Conservation (phyloP, 1,284 basidiomycete species). For the Cutaneotrichosporon mucoides region DNA sequence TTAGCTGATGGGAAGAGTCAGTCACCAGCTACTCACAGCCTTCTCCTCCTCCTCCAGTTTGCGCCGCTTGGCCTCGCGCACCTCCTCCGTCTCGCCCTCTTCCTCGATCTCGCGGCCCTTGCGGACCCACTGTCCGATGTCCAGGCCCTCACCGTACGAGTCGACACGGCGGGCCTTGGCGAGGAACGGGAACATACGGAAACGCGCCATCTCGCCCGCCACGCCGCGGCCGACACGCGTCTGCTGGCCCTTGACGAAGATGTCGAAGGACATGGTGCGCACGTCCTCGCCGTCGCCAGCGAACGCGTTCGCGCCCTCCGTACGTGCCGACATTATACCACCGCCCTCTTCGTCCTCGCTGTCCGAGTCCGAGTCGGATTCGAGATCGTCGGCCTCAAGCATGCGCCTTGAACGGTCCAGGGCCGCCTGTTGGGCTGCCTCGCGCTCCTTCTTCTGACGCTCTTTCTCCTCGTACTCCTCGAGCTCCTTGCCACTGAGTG, state of each 20-base stretch:
- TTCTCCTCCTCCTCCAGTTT: constrained; percentile 73
- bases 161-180: constrained; percentile 91
- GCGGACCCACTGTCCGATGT: constrained; percentile 87
- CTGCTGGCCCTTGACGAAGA: constrained; percentile 91
- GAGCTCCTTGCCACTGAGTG: constrained; percentile 77
- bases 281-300: constrained; percentile 45
- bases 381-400: constrained; percentile 72
- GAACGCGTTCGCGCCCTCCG: constrained; percentile 34
- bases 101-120: constrained; percentile 84
- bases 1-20: not conserved
- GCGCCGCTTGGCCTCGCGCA: constrained; percentile 65
- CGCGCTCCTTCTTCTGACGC: constrained; percentile 73
- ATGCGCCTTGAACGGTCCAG: constrained; percentile 77
- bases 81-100: constrained; percentile 75
- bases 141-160: constrained; percentile 91
- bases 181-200: constrained; percentile 95
- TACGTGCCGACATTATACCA: constrained; percentile 54
- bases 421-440: constrained; percentile 79
- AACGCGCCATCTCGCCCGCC: constrained; percentile 55
- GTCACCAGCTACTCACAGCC: constrained; percentile 54
- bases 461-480: constrained; percentile 75
- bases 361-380: constrained; percentile 60
- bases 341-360: constrained; percentile 65
- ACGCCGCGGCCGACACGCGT: constrained; percentile 60
- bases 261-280: constrained; percentile 74